Evolutionary conservation across 495 filamentous ascomycete genomes (phyloP).

Genomic region (Penicillium antarcticum): DNA sequence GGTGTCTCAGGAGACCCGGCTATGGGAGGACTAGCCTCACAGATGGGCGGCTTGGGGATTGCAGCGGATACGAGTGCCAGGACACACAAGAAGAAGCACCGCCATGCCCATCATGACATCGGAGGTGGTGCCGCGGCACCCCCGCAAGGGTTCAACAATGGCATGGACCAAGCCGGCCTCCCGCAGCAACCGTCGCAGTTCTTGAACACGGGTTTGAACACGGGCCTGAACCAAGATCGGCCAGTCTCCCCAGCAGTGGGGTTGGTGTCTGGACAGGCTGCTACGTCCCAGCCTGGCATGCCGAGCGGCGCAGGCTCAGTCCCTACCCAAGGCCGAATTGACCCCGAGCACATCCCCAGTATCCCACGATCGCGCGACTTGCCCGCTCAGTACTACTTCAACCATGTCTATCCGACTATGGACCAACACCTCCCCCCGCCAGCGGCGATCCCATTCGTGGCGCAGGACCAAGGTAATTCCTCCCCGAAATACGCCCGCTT

Average conservation of each 20-base stretch:
- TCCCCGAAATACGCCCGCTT: constrained; percentile 92
- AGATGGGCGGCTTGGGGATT: constrained; percentile 82
- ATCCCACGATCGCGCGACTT: constrained; percentile 81
- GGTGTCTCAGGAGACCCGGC: constrained; percentile 33
- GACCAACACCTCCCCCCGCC: constrained; percentile 88
- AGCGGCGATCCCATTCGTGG: constrained; percentile 84
- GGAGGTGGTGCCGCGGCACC: constrained; percentile 51
- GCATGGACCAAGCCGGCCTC: constrained; percentile 51
- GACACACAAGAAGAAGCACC: constrained; percentile 83
- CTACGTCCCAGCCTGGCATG: constrained; percentile 55
- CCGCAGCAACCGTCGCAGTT: constrained; percentile 59
- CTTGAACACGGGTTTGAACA: constrained; percentile 63
- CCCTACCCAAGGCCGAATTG: constrained; percentile 70
- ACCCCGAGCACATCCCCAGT: constrained; percentile 92
- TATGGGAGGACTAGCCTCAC: constrained; percentile 66
- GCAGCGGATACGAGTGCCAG: constrained; percentile 58
- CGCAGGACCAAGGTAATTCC: constrained; percentile 92
- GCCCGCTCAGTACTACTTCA: constrained; percentile 77
- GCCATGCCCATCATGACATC: constrained; percentile 88
- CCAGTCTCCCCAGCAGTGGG: constrained; percentile 53
- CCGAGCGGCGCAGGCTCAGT: constrained; percentile 38
- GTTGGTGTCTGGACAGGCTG: constrained; percentile 39
- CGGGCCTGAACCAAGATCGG: constrained; percentile 21
- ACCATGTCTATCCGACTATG: constrained; percentile 88
- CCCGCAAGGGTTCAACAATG: constrained; percentile 63